Base-by-base conservation (phyloP, 768 basidiomycete genomes). In the Roridomyces roridus region DNA sequence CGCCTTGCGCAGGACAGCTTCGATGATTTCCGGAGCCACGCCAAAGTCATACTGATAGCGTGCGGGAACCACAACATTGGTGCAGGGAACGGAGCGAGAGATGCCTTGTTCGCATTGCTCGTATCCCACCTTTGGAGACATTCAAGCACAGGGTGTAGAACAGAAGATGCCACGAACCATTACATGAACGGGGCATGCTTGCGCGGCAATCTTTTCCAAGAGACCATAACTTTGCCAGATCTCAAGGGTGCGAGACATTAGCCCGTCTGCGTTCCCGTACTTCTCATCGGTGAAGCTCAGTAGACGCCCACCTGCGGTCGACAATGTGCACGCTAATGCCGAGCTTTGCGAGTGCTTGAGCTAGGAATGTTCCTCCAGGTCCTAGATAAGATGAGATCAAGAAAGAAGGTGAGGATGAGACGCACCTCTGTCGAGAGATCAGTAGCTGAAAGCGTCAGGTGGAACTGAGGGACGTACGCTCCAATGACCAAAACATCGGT, bases 291-390 rank as follows among this genome's bases (percentile, higher is more conserved):
- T 8, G 3, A 3, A 4, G 15, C 23, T 12, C 10, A 7, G 25
- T 4, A 18, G n/a, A 24, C 6, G 26, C 36, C 2, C 7, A 80
- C 78, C 78, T 72, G 58, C 78, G 71, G 55, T 84, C 82, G 4
- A 84, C 65, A 47, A 84, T 73, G 43, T 77, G 73, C 26, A 81
- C 74, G 37, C 75, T 67, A 15, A 73, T 67, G 2, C 82, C 80
- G 4, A 78, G 80, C 21, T 57, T 65, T 6, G 70, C 72, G 15
- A 84, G 74, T 11, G 74, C 81, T 42, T 73, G 72, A 3, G 72
- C 77, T 49, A 67, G 69, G 73, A 78, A 74, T 1, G 77, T 62
- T 14, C 77, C 75, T 5, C 81, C 78, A 3, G 82, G 81, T 45
- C 81, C 81, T 34, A 34, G 31, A 34, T 34, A 8, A 34, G 31